Evolutionary conservation across 768 basidiomycete genomes (phyloP).

Genomic region (Auricularia sp.): DNA sequence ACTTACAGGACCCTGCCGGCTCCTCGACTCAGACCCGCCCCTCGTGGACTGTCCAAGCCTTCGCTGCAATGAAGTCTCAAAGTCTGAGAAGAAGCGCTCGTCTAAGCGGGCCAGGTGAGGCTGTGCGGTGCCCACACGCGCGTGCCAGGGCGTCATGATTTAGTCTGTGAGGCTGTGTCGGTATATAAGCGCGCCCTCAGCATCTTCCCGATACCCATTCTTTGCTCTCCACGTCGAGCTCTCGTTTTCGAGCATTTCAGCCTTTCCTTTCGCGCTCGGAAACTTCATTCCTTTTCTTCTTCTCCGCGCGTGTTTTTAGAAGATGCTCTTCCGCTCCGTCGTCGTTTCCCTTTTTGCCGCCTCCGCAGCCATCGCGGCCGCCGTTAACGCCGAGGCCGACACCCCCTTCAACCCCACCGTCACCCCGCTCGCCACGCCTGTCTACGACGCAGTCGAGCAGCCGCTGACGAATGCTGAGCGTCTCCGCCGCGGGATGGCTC

Average conservation of each 20-base stretch:
- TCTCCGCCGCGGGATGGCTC: not conserved
- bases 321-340: constrained; percentile 1
- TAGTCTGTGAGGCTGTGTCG: not conserved
- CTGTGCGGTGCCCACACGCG: not conserved
- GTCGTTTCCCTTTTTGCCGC: not conserved
- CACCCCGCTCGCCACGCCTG: not conserved
- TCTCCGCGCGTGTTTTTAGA: not conserved
- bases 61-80: too few species aligned
- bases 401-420: not conserved
- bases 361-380: not conserved
- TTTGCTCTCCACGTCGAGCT: not conserved
- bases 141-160: not conserved
- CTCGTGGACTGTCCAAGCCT: too few species aligned
- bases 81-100: not conserved
- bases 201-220: not conserved
- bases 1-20: too few species aligned
- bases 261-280: not conserved
- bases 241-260: not conserved
- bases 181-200: not conserved
- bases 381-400: not conserved
- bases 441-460: not conserved
- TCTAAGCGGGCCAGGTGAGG: not conserved
- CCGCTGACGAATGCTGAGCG: constrained; percentile 1
- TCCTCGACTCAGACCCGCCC: too few species aligned
- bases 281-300: not conserved